Percentiles rank a stretch among this genome's conserved stretches.
Evolutionary conservation across 2,329 filamentous ascomycete species (phyloP).

Genomic region (Penicillium italicum): DNA sequence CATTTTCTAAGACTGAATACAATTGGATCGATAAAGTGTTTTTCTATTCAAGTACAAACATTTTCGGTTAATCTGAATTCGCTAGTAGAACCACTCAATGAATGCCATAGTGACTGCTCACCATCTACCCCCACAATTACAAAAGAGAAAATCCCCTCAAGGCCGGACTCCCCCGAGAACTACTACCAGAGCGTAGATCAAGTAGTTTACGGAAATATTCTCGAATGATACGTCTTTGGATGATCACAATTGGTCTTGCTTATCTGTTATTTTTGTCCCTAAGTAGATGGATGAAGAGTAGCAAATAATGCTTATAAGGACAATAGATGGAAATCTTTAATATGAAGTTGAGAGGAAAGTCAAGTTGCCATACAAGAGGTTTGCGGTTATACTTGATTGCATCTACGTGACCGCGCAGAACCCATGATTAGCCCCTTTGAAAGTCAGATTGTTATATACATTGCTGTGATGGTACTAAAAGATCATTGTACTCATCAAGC

Average conservation of each 20-base stretch:
- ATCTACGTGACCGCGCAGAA: no score
- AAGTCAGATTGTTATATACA: background rate
- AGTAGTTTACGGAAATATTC: background rate
- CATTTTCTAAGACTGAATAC: rapidly evolving
- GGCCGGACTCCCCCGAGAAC: background rate
- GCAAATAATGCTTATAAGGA: background rate
- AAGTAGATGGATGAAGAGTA: background rate
- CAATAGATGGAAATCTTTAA: no score
- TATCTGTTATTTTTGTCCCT: background rate
- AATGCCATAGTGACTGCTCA: background rate
- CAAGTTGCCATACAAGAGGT: background rate
- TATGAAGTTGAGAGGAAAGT: background rate
- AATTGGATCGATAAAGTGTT: background rate
- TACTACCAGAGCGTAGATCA: background rate
- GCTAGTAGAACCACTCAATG: background rate
- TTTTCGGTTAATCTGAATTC: background rate
- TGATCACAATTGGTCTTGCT: background rate
- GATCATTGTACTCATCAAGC: background rate
- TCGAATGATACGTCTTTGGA: background rate
- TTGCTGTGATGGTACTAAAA: background rate
- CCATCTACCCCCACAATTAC: background rate
- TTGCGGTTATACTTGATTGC: background rate
- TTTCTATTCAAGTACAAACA: background rate
- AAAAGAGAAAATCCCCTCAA: background rate
- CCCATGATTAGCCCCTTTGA: background rate